Evolutionary conservation across 2,329 filamentous ascomycete species (phyloP), one percentile per base, ranked within the genome.

Genomic region (Cladophialophora carrionii): DNA sequence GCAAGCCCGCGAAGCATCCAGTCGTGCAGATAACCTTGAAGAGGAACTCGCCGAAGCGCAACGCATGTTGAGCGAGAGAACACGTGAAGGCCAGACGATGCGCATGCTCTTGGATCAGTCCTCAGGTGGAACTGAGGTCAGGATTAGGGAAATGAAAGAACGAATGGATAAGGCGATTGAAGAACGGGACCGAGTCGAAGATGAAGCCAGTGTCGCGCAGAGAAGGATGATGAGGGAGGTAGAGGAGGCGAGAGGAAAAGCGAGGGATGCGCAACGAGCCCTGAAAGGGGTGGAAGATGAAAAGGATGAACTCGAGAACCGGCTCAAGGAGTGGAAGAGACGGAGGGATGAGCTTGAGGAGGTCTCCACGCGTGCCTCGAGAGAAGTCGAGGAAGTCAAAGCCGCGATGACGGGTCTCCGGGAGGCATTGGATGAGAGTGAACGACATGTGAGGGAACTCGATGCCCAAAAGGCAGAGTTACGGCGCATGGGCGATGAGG

Each of bases 81-180:
- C 91, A 3, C 87, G 95, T 51, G 95, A 99, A 78, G 91, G 88
- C 29, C 94, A 98, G 79, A 97, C 92, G 0, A 98, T 99, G 93
- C 87, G 95, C 37, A 84, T 92, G 56, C 83, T 98, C 65, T 81
- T 99, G 12, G 88, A 89, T 17, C 94, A 98, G 70, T 91, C 93
- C 8, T 92, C 98, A 75, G 87, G 90, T 65, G 85, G 91, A 9
- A 88, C 93, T 1, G 93, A 98, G 70, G 82, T 82, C 66, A 90
- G 92, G 73, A 86, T 96, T 20, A 88, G 91, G 31, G 94, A 98
- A 70, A 95, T 96, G 88, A 89, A 91, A 61, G 88, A 91, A 64
- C 87, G 90, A 1, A 89, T 98, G 84, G 94, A 98, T 73, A 83
- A 90, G 1, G 93, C 93, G 0, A 85, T 96, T n/a, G 93, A 97